phyloP scores from a whole-genome alignment of 306 rosid species.

The Carpinus fangiana region DNA sequence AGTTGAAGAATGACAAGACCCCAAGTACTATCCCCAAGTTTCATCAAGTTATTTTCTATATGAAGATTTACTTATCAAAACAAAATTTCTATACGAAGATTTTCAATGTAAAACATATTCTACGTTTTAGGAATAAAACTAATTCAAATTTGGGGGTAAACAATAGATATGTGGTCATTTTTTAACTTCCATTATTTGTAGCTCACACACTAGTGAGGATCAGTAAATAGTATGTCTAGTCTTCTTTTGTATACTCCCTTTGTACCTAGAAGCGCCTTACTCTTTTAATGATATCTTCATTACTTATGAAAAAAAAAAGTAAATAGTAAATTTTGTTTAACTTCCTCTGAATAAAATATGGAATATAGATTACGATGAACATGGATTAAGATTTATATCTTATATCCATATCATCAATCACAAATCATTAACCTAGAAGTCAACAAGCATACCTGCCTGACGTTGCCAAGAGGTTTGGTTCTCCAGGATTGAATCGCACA shows the following conservation, averaged over 20 bases:
- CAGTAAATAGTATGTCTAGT: too few species aligned
- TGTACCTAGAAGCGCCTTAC: too few species aligned
- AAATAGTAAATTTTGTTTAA: neutral
- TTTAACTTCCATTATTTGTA: neutral
- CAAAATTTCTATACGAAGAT: neutral
- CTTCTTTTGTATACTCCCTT: too few species aligned
- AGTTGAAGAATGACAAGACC: neutral
- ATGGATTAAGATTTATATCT: neutral
- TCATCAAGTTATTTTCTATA: neutral
- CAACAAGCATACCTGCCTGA: constrained; percentile 63
- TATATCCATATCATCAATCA: neutral
- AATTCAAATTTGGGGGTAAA: neutral
- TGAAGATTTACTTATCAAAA: neutral
- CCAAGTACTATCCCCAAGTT: neutral
- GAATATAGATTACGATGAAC: neutral
- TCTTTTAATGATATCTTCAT: too few species aligned
- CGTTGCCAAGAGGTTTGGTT: constrained; percentile 74
- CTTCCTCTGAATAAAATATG: neutral
- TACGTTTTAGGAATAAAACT: neutral
- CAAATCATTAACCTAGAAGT: neutral
- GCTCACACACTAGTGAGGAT: neutral
- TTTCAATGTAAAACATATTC: neutral
- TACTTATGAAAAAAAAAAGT: too few species aligned
- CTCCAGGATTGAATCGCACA: constrained; percentile 82
- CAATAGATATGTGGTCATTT: neutral